Conservation (phyloP, 2,329 filamentous ascomycete genomes). For the Boeremia exigua region DNA sequence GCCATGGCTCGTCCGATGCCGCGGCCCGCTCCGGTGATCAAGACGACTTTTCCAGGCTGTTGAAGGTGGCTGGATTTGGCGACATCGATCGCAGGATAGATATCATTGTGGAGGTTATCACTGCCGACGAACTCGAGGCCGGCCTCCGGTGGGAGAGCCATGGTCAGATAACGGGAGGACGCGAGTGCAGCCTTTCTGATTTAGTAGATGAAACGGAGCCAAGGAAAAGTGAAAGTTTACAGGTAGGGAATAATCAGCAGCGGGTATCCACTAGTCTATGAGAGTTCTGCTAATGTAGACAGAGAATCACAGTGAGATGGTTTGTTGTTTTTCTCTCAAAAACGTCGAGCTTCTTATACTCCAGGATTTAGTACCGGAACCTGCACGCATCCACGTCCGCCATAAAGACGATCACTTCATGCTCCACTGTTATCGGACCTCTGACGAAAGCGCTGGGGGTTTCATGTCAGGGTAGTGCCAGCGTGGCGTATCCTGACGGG, state of each 20-base stretch:
- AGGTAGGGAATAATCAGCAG: too few species aligned
- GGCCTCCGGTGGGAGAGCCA: conserved; percentile 9
- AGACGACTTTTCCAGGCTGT: conserved; percentile 49
- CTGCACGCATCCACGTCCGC: too few species aligned
- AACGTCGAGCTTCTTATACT: neutral
- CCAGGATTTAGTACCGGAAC: neutral
- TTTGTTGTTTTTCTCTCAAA: too few species aligned
- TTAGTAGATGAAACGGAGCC: neutral
- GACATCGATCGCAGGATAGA: conserved; percentile 60
- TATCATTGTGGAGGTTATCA: conserved; percentile 52
- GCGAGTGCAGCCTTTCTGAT: neutral
- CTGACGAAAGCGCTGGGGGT: too few species aligned
- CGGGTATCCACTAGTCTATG: too few species aligned
- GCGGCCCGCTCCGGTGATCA: conserved; percentile 63
- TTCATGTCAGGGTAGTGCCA: too few species aligned
- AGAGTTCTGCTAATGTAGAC: neutral
- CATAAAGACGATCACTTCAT: too few species aligned
- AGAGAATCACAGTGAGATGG: neutral
- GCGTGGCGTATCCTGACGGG: too few species aligned
- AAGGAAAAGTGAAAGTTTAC: neutral
- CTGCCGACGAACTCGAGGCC: conserved; percentile 27
- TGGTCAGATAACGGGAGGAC: neutral
- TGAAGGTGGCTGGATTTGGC: conserved; percentile 45
- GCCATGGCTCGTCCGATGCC: conserved; percentile 63
- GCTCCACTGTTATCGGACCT: too few species aligned